Evolutionary conservation across 1,284 basidiomycete species (phyloP).

Genomic region (Cerrena zonata): DNA sequence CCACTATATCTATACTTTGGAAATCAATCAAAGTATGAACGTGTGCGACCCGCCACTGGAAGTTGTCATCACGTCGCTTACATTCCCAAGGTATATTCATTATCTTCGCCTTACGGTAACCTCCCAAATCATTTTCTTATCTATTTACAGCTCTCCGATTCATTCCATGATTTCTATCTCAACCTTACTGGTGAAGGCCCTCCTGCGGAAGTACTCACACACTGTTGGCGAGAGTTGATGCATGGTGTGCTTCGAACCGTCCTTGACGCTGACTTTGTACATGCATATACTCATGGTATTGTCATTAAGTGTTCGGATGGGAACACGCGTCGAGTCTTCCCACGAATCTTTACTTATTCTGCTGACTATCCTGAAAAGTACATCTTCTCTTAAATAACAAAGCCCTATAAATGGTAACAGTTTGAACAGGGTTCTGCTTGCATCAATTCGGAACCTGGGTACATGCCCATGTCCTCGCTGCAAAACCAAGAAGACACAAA

Average conservation of each 20-base stretch:
- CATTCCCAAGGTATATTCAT: slow-evolving; percentile 23
- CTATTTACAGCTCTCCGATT: not conserved
- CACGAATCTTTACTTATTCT: slow-evolving; percentile 16
- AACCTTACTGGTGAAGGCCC: not conserved
- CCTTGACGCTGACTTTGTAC: slow-evolving; percentile 22
- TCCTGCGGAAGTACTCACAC: not conserved
- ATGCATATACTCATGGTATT: slow-evolving; percentile 23
- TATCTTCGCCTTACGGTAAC: not conserved
- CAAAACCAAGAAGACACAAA: slow-evolving; percentile 12
- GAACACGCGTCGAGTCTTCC: slow-evolving; percentile 14
- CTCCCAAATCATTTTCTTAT: not conserved
- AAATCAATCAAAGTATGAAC: slow-evolving; percentile 33
- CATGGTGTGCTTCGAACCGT: slow-evolving; percentile 24
- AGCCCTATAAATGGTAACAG: not conserved
- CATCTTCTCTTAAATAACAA: not conserved
- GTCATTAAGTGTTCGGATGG: slow-evolving; percentile 20
- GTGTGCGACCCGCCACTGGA: slow-evolving; percentile 16
- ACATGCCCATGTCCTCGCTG: slow-evolving; percentile 26
- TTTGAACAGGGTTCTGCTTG: slow-evolving; percentile 23
- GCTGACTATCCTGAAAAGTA: slow-evolving; percentile 30
- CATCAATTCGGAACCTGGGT: slow-evolving; percentile 23
- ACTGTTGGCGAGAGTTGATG: slow-evolving; percentile 25
- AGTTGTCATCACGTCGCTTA: slow-evolving; percentile 32
- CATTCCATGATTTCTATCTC: not conserved
- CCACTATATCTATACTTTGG: slow-evolving; percentile 34